Conservation (phyloP, 1,139 yeast genomes). For the Magnusiomyces suaveolens region DNA sequence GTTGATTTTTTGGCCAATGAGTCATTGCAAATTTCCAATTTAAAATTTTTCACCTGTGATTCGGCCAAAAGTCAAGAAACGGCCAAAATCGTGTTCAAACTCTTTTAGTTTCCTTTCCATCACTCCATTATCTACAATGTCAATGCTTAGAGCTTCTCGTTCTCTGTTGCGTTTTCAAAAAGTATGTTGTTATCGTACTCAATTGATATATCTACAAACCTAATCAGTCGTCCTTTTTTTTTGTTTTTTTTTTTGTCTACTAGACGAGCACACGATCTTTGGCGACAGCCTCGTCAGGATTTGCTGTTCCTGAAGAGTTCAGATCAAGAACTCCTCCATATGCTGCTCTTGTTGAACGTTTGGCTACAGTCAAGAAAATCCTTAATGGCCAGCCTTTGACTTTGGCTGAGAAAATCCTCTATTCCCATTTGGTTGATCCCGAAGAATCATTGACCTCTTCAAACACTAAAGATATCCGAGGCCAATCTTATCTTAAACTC, state of each 20-base stretch:
- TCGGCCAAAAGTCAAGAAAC: background rate
- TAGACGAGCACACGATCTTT: slow-evolving; percentile 4
- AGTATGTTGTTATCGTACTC: background rate
- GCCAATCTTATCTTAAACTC: slow-evolving; percentile 89
- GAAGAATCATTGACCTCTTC: slow-evolving; percentile 57
- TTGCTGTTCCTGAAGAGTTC: slow-evolving; percentile 51
- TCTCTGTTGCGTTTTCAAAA: background rate
- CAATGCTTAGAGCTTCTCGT: slow-evolving; percentile 3
- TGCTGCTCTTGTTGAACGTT: slow-evolving; percentile 55
- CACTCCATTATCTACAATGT: background rate
- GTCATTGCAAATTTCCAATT: background rate
- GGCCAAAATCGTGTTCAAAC: background rate
- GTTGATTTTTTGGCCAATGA: background rate
- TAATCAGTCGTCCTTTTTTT: background rate
- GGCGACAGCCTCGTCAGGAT: slow-evolving; percentile 9
- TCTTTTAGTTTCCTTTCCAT: background rate
- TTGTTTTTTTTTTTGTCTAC: background rate
- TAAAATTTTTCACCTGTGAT: background rate
- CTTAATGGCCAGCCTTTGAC: slow-evolving; percentile 71
- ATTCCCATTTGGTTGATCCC: slow-evolving; percentile 81
- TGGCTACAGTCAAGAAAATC: slow-evolving; percentile 52
- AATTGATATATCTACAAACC: background rate
- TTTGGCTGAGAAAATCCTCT: slow-evolving; percentile 83
- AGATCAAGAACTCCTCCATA: slow-evolving; percentile 80
- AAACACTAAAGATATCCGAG: slow-evolving; percentile 53